Evolutionary conservation across 805 yeast species (phyloP).

Genomic region (Ogataea glucozyma): DNA sequence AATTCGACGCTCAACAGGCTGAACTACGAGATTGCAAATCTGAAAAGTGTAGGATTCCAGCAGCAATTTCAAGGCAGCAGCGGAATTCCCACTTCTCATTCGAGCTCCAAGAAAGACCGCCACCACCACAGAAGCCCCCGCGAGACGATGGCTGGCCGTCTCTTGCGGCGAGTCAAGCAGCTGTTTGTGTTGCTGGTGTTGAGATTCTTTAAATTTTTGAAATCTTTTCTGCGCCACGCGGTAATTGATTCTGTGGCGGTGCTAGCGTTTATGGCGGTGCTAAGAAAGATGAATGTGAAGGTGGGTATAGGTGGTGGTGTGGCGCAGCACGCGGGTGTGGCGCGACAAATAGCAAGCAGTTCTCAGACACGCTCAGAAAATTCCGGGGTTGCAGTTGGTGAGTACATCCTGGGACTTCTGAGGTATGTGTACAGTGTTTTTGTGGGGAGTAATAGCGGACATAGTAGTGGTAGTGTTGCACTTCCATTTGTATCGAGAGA

Average conservation of each 20-base stretch:
- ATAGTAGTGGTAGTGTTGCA: too few species aligned
- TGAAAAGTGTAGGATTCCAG: constrained; percentile 21
- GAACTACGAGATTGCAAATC: constrained; percentile 39
- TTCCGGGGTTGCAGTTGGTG: too few species aligned
- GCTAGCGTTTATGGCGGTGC: constrained; percentile 16
- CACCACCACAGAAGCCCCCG: constrained; percentile 2
- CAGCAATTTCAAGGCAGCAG: constrained; percentile 13
- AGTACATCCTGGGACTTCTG: too few species aligned
- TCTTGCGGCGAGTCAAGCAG: constrained; percentile 9
- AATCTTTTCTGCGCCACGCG: constrained; percentile 21
- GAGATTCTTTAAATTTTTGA: constrained; percentile 14
- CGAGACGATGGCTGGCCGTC: constrained; percentile 1
- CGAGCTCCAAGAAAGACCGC: constrained; percentile 5
- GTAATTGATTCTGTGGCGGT: constrained; percentile 26
- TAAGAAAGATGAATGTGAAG: too few species aligned
- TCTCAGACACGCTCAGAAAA: too few species aligned
- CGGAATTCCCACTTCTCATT: neutral
- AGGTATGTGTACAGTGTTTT: too few species aligned
- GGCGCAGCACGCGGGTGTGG: too few species aligned
- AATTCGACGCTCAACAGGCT: constrained; percentile 48
- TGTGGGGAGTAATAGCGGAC: too few species aligned
- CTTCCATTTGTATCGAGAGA: neutral
- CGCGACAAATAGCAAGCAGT: too few species aligned
- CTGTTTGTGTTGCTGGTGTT: constrained; percentile 11
- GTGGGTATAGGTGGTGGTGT: too few species aligned